These are phyloP conservation scores for Hypholoma sublateritium DNA, from an alignment of 768 basidiomycete species.

Conservation along the genomic window DNA sequence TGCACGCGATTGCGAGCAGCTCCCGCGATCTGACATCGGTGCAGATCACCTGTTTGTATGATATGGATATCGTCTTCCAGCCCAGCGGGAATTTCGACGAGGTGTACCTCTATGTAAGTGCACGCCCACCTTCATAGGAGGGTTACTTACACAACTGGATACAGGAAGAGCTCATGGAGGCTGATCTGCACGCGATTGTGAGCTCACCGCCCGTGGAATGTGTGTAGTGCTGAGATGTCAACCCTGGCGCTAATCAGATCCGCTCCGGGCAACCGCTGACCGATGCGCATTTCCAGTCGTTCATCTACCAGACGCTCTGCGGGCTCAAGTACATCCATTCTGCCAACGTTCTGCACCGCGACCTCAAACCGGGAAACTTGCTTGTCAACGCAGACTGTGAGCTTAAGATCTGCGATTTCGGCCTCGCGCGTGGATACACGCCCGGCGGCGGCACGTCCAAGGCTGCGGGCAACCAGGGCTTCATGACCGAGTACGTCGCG, in stretches of 20 bases:
- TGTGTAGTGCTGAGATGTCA: neutral
- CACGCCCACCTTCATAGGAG: neutral
- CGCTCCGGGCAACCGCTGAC: conserved; percentile 87
- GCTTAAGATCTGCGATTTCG: conserved; percentile 98
- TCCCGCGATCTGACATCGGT: conserved; percentile 15
- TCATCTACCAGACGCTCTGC: conserved; percentile 97
- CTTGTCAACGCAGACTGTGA: conserved; percentile 99
- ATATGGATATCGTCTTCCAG: conserved; percentile 97
- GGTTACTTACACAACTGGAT: conserved; percentile 2
- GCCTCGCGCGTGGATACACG: conserved; percentile 91
- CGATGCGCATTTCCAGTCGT: conserved; percentile 92
- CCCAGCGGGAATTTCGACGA: conserved; percentile 92
- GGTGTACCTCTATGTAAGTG: conserved; percentile 81
- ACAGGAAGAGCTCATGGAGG: conserved; percentile 99
- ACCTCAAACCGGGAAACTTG: conserved; percentile 92
- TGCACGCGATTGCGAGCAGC: conserved; percentile 10
- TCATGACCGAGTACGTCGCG: conserved; percentile 99
- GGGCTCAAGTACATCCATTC: conserved; percentile 98
- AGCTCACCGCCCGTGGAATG: conserved; percentile 21
- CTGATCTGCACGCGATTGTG: conserved; percentile 98
- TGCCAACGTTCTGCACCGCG: conserved; percentile 95
- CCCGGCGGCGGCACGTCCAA: conserved; percentile 76
- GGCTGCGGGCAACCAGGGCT: conserved; percentile 81
- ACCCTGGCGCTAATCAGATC: conserved; percentile 43
- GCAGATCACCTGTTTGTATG: conserved; percentile 94